Percentiles rank a stretch among this genome's conserved stretches.
phyloP scores from a whole-genome alignment of 805 yeast species.

The Ogataea paradorogensis region DNA sequence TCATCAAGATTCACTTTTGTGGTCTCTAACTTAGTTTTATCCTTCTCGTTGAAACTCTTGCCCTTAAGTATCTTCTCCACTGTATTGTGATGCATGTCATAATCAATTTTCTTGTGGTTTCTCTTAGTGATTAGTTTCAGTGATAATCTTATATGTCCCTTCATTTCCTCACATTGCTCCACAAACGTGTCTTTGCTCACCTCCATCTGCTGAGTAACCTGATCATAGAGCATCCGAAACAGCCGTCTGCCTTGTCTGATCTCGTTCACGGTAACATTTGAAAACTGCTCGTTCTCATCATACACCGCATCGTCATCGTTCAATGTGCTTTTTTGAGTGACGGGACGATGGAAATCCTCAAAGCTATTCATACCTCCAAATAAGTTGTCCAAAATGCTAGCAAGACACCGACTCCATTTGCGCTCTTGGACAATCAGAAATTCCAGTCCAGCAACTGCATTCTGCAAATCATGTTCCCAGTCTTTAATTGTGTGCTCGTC shows the following conservation, averaged over 20 bases:
- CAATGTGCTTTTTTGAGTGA: constrained; percentile 12
- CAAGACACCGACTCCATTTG: constrained; percentile 29
- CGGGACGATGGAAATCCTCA: constrained; percentile 36
- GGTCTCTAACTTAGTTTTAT: constrained; percentile 33
- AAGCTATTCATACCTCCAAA: constrained; percentile 33
- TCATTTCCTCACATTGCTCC: constrained; percentile 39
- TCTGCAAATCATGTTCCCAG: constrained; percentile 43
- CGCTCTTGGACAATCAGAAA: constrained; percentile 35
- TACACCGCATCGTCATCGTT: background rate
- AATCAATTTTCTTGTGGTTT: constrained; percentile 41
- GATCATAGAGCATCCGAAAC: constrained; percentile 24
- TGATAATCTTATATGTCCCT: constrained; percentile 34
- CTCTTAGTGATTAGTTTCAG: constrained; percentile 43
- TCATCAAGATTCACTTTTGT: constrained; percentile 34
- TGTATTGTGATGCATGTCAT: constrained; percentile 36
- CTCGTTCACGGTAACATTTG: constrained; percentile 30
- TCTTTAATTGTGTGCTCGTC: constrained; percentile 41
- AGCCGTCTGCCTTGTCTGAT: constrained; percentile 29
- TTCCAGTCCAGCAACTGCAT: constrained; percentile 42
- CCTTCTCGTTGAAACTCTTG: constrained; percentile 37
- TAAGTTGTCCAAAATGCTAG: constrained; percentile 33
- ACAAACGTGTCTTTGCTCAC: constrained; percentile 30
- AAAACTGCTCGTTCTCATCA: constrained; percentile 29
- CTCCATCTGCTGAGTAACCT: constrained; percentile 23
- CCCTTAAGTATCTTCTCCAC: constrained; percentile 39